Evolutionary conservation across 352 stramenopile genomes (phyloP).

Genomic region (Pythium periplocum): DNA sequence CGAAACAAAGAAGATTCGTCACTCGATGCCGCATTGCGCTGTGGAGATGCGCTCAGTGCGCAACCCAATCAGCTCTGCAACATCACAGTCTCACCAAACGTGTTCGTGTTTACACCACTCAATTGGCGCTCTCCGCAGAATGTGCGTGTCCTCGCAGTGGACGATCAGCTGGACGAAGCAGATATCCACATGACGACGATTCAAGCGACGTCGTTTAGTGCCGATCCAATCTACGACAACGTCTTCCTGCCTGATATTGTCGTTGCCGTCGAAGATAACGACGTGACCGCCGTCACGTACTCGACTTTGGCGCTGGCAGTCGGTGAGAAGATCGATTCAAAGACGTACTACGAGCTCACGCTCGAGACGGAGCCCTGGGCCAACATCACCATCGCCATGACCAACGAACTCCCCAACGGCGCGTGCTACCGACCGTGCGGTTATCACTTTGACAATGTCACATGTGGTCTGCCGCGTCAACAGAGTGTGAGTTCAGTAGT

Average conservation of each 20-base stretch:
- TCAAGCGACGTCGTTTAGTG: slow-evolving; percentile 28
- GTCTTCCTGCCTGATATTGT: slow-evolving; percentile 57
- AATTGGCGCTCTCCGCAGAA: slow-evolving; percentile 66
- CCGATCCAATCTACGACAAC: slow-evolving; percentile 51
- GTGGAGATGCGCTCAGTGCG: background rate
- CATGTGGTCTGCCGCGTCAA: slow-evolving; percentile 59
- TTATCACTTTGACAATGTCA: slow-evolving; percentile 42
- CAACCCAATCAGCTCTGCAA: slow-evolving; percentile 42
- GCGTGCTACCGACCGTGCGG: slow-evolving; percentile 69
- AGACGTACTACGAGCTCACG: slow-evolving; percentile 36
- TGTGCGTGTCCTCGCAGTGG: slow-evolving; percentile 59
- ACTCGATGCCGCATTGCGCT: background rate
- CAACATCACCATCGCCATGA: slow-evolving; percentile 73
- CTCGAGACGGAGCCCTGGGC: slow-evolving; percentile 59
- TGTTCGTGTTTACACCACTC: slow-evolving; percentile 36
- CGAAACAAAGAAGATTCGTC: background rate
- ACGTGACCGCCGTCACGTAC: slow-evolving; percentile 39
- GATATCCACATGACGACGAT: slow-evolving; percentile 63
- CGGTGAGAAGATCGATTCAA: slow-evolving; percentile 31
- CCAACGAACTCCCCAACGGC: slow-evolving; percentile 47
- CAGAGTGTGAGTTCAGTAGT: slow-evolving; percentile 55
- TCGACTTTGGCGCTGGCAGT: slow-evolving; percentile 37
- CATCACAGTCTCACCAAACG: slow-evolving; percentile 43
- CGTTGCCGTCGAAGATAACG: slow-evolving; percentile 67
- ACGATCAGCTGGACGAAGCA: slow-evolving; percentile 63